phyloP scores from a whole-genome alignment of 2,329 filamentous ascomycete genomes.

The Zalaria obscura region DNA sequence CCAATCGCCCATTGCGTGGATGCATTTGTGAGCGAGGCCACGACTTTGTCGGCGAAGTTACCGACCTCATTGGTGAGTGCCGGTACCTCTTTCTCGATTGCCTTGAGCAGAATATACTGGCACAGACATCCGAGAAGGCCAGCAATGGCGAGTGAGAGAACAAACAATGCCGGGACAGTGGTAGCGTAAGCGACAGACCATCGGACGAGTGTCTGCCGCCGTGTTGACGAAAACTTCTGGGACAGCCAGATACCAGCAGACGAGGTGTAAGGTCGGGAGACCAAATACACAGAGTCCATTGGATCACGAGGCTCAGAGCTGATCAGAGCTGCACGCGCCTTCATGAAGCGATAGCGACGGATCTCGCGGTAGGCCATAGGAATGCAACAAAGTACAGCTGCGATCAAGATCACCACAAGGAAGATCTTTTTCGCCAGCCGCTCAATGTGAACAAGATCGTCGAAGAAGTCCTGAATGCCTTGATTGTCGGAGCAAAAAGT shows the following conservation, averaged over 20 bases:
- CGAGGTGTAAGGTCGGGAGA: constrained; percentile 65
- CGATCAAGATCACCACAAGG: constrained; percentile 55
- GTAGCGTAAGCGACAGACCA: constrained; percentile 86
- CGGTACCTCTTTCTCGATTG: constrained; percentile 63
- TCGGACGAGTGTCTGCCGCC: constrained; percentile 58
- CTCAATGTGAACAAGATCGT: constrained; percentile 52
- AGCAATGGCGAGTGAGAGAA: constrained; percentile 68
- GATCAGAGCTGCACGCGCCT: constrained; percentile 54
- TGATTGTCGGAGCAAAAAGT: constrained; percentile 82
- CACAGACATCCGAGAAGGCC: constrained; percentile 72
- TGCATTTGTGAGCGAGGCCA: constrained; percentile 55
- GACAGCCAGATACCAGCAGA: constrained; percentile 57
- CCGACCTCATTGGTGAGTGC: constrained; percentile 61
- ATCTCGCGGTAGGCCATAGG: constrained; percentile 75
- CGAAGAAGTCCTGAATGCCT: constrained; percentile 72
- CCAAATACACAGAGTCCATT: constrained; percentile 80
- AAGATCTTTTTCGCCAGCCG: constrained; percentile 58
- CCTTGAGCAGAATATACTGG: constrained; percentile 63
- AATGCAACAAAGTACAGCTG: constrained; percentile 58
- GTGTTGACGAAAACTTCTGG: constrained; percentile 45
- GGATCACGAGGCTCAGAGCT: constrained; percentile 55
- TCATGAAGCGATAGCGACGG: constrained; percentile 59
- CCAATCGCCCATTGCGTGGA: constrained; percentile 63
- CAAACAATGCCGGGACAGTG: constrained; percentile 69
- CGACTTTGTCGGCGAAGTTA: constrained; percentile 62